These are phyloP conservation scores for Chlorociboria aeruginascens DNA, from an alignment of 495 filamentous ascomycete genomes.

Conservation along the genomic window DNA sequence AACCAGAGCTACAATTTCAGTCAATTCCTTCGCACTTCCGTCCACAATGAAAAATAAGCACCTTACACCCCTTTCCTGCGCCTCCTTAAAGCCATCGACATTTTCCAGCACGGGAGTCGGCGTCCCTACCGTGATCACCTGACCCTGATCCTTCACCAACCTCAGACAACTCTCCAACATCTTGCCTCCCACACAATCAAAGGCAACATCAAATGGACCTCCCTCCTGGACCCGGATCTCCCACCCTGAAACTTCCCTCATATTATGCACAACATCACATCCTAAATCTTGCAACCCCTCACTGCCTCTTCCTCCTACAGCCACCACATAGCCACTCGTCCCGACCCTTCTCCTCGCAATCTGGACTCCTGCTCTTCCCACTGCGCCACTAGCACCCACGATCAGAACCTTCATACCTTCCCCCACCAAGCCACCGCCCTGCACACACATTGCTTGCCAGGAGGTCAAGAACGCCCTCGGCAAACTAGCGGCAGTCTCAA, in stretches of 20 bases:
- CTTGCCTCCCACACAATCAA: conserved; percentile 4
- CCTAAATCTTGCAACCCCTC: conserved; percentile 7
- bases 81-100: conserved; percentile 7
- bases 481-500: conserved; percentile 1
- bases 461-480: neutral
- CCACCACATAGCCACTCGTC: neutral
- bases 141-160: conserved; percentile 2
- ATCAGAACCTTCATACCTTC: neutral
- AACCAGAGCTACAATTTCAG: conserved; percentile 1
- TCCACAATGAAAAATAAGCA: conserved; percentile 9
- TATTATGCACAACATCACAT: conserved; percentile 1
- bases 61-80: neutral
- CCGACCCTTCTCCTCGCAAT: neutral
- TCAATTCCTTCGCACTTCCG: neutral
- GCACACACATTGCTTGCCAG: neutral
- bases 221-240: neutral
- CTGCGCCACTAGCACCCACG: conserved; percentile 5
- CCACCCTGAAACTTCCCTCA: conserved; percentile 1
- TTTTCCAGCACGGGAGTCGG: conserved; percentile 1
- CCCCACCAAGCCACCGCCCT: neutral
- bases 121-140: conserved; percentile 3
- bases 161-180: neutral
- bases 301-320: conserved; percentile 3
- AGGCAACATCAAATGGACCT: conserved; percentile 1
- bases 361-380: conserved; percentile 2